phyloP scores from a whole-genome alignment of 345 rosid genomes.

The Populus euphratica region DNA sequence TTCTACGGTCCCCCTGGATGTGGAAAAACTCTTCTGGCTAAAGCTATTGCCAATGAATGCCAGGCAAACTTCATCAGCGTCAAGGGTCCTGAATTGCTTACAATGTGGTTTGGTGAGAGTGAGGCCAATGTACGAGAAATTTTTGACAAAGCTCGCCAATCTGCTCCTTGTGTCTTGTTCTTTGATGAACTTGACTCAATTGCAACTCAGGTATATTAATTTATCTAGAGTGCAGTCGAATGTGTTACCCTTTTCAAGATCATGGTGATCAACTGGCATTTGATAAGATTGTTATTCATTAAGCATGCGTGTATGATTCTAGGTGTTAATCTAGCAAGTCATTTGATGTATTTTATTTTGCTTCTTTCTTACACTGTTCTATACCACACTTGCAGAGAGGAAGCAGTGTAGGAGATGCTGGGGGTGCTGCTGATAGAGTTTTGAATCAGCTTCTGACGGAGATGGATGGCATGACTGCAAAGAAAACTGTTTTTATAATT shows the following conservation, averaged over 20 bases:
- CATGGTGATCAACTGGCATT: not conserved
- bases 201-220: constrained; percentile 70
- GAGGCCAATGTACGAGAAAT: constrained; percentile 96
- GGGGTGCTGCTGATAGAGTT: constrained; percentile 97
- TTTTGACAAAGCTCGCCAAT: constrained; percentile 90
- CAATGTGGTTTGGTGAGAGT: constrained; percentile 99
- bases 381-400: constrained; percentile 59
- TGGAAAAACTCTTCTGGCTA: constrained; percentile 95
- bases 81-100: constrained; percentile 93
- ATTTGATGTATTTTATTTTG: not conserved
- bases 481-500: constrained; percentile 90
- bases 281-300: not conserved
- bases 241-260: not conserved
- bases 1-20: constrained; percentile 98
- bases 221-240: not conserved
- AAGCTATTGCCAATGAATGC: constrained; percentile 95
- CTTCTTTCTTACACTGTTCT: constrained; percentile 2
- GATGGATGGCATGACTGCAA: constrained; percentile 98
- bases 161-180: constrained; percentile 93
- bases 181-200: constrained; percentile 96
- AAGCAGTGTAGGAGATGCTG: constrained; percentile 86
- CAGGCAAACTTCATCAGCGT: constrained; percentile 95
- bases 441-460: constrained; percentile 92
- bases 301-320: not conserved
- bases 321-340: not conserved